These are phyloP conservation scores for Centrapalus pauciflorus DNA, from an alignment of 129 eudicot species.

Conservation along the genomic window DNA sequence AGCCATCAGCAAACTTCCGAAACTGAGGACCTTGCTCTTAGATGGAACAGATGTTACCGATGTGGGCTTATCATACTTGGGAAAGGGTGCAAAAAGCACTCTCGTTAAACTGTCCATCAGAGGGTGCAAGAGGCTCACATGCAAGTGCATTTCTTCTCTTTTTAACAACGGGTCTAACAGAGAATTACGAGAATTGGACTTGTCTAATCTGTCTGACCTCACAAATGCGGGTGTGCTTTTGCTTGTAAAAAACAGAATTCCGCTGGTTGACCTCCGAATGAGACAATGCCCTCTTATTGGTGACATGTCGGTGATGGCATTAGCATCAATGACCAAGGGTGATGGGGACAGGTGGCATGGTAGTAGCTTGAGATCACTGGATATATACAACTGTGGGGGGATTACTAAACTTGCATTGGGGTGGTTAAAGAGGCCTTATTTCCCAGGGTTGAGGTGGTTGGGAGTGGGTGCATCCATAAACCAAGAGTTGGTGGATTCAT, in stretches of 20 bases:
- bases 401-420: constrained; percentile 65
- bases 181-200: constrained; percentile 67
- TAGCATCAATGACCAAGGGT: constrained; percentile 87
- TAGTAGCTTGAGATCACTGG: constrained; percentile 65
- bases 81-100: constrained; percentile 39
- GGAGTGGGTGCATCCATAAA: constrained; percentile 72
- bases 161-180: constrained; percentile 47
- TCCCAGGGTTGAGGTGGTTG: constrained; percentile 94
- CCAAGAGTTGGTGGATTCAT: constrained; percentile 61
- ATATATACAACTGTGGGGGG: constrained; percentile 84
- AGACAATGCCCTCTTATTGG: constrained; percentile 87
- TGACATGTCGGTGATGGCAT: constrained; percentile 84
- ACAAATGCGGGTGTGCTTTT: constrained; percentile 63
- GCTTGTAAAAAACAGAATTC: constrained; percentile 65
- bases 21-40: constrained; percentile 54
- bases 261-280: constrained; percentile 66
- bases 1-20: constrained; percentile 58
- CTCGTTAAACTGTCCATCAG: constrained; percentile 68
- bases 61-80: constrained; percentile 61
- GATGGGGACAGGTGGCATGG: constrained; percentile 74
- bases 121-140: constrained; percentile 91
- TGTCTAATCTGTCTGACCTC: constrained; percentile 75
- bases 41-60: constrained; percentile 86
- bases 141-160: constrained; percentile 63
- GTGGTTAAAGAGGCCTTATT: constrained; percentile 90